Evolutionary conservation across 1,284 basidiomycete species (phyloP), one percentile per base, ranked within the genome.

Genomic region (Entoloma clypeatum): DNA sequence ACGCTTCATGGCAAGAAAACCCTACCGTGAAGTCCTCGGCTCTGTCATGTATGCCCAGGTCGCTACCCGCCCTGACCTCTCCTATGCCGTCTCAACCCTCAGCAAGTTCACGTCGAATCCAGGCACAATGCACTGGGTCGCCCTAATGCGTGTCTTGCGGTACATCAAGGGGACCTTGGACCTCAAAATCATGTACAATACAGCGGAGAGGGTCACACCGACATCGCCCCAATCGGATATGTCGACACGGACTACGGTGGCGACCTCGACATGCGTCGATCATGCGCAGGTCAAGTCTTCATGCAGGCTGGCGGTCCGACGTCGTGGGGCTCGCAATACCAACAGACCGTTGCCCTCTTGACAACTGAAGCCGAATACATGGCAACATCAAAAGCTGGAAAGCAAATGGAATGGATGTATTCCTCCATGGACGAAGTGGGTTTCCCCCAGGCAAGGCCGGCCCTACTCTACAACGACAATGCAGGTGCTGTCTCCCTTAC

Each of bases 401-500:
- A 57, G 18, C 58, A 68, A 30, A 47, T 52, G 1, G 25, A 54
- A 1, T 69, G 65, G 65, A 51, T 68, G n/a, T 37, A 42, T 9
- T 34, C 46, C 8, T 54, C 62, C 30, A 35, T 64, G 3, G 26
- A 29, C 2, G 60, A 68, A 36, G 43, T 63, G 5, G 50, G 45
- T 0, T 34, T 59, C 31, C 16, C 43, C 7, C 41, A 37, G 14
- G 5, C 27, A 2, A n/a, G 11, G 2, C 58, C 63, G 0, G 54
- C 57, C 0, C 36, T 43, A 0, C 39, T 72, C 9, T 47, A 46
- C 25, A 42, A 48, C 7, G 68, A 75, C 50, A 74, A 73, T 47
- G 41, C 57, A n/a, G 53, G 58, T 0, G 54, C 64, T 1, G 59
- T 72, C 17, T 36, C 48, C 1, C 43, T 74, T 1, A 54, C 65